Conservation (phyloP, 345 rosid species). For the Eucalyptus curtisii region DNA sequence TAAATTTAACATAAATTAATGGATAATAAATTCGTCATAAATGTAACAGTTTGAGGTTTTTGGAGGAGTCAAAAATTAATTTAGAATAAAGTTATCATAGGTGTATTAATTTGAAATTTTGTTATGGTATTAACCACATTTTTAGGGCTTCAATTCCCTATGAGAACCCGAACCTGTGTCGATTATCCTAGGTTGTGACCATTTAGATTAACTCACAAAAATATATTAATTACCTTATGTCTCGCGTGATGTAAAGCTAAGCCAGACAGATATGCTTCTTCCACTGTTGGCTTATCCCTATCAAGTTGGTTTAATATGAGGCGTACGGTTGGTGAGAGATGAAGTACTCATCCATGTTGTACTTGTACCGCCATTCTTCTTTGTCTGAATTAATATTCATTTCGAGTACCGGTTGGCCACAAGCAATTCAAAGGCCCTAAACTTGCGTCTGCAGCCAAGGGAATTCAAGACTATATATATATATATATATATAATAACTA, state of each 20-base stretch:
- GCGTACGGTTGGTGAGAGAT: slow-evolving; percentile 18
- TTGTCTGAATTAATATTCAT: not conserved
- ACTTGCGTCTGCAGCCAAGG: not conserved
- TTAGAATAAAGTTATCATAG: fast-evolving
- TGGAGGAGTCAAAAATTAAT: fast-evolving
- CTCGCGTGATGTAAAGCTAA: not conserved
- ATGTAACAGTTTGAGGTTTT: fast-evolving
- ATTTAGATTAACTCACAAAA: not conserved
- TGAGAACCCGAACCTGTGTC: too few relatives aligned
- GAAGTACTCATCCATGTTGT: not conserved
- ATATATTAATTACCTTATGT: not conserved
- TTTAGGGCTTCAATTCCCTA: too few relatives aligned
- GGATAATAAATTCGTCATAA: too few relatives aligned
- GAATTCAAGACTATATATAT: too few relatives aligned
- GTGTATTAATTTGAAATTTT: too few relatives aligned
- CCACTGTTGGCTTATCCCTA: slow-evolving; percentile 37
- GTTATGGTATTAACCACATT: too few relatives aligned
- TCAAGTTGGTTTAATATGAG: slow-evolving; percentile 27
- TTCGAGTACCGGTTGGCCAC: not conserved
- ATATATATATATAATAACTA: too few relatives aligned
- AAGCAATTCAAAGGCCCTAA: not conserved
- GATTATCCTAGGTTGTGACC: too few relatives aligned
- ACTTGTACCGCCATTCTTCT: not conserved
- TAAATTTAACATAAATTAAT: too few relatives aligned
- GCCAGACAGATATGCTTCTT: not conserved